Conservation (phyloP, 495 filamentous ascomycete species). For the Aspergillus olivimuriae region DNA sequence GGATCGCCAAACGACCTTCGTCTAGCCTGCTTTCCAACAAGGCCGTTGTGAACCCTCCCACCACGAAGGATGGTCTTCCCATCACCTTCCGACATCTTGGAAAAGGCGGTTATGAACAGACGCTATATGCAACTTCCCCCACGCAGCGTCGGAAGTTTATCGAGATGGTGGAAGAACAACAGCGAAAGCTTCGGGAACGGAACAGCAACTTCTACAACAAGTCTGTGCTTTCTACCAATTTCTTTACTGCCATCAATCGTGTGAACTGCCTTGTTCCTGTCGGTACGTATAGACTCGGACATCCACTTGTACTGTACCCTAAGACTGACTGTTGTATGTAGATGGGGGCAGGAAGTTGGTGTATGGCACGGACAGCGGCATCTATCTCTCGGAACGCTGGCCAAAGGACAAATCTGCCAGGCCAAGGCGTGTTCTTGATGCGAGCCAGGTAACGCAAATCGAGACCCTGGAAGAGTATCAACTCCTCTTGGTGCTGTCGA, state of each 20-base stretch:
- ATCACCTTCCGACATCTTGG: constrained; percentile 98
- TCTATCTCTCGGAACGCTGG: constrained; percentile 85
- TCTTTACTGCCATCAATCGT: constrained; percentile 73
- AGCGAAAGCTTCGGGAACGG: constrained; percentile 72
- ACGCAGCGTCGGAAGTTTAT: constrained; percentile 89
- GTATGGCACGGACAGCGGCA: constrained; percentile 86
- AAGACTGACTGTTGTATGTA: constrained; percentile 23
- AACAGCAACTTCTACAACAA: constrained; percentile 90
- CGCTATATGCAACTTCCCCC: constrained; percentile 78
- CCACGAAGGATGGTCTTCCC: constrained; percentile 73
- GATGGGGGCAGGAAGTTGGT: constrained; percentile 95
- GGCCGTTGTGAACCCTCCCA: constrained; percentile 45
- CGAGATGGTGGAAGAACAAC: constrained; percentile 87
- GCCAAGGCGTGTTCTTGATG: constrained; percentile 81
- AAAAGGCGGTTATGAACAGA: constrained; percentile 90
- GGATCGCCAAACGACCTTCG: constrained; percentile 79
- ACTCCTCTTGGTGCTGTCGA: constrained; percentile 83
- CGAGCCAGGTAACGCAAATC: constrained; percentile 82
- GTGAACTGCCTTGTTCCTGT: constrained; percentile 92
- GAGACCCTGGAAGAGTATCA: constrained; percentile 94
- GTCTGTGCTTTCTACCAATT: constrained; percentile 73
- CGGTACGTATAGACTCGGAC: constrained; percentile 44
- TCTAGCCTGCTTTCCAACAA: constrained; percentile 78
- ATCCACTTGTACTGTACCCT: constrained; percentile 13
- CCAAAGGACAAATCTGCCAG: constrained; percentile 71